Evolutionary conservation across 345 rosid genomes (phyloP), one percentile per base, ranked within the genome.

Genomic region (Zanthoxylum bungeanum): DNA sequence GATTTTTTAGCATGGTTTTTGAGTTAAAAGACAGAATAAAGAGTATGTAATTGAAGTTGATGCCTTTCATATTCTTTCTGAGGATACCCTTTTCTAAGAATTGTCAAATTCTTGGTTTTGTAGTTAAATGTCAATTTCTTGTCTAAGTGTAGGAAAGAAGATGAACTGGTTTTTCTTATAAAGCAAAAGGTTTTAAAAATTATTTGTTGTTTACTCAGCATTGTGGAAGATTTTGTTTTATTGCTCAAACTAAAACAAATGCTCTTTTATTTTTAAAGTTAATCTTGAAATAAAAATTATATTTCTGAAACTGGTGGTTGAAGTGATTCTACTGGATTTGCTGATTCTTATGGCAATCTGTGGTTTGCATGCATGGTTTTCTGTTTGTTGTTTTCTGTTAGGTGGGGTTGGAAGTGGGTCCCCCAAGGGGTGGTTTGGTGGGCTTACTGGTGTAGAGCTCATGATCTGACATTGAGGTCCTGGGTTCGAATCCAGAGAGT

Each of bases 271-370:
- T 49, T 51, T 66, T 31, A 49, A 5, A 19, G 22, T 31, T 21
- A 44, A 44, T 44, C 1, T 17, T 27, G 53, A 28, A 16, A 14
- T 8, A 57, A 11, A 5, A 30, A 22, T 14, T 14, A 36, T 56
- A n/a, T 27, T 22, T 39, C 25, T 2, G 21, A 53, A 37, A n/a
- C 7, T 24, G 66, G 36, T 24, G 51, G 74, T 71, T 49, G 49
- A 50, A 49, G 36, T 60, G 37, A 27, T 47, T 61, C 31, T 33
- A n/a, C 33, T 70, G 47, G 50, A 1, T 71, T 60, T 25, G 22
- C 17, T 61, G 60, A 68, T 61, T 60, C 61, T 14, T 11, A 30
- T 46, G 10, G 73, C 46, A 59, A 47, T 44, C 39, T 21, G 44
- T 46, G 65, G 40, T 70, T 42, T 30, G 37, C 1, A n/a, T 14